Evolutionary conservation across 208 protist genomes (phyloP).

Genomic region (Wallacemonas rigidus): DNA sequence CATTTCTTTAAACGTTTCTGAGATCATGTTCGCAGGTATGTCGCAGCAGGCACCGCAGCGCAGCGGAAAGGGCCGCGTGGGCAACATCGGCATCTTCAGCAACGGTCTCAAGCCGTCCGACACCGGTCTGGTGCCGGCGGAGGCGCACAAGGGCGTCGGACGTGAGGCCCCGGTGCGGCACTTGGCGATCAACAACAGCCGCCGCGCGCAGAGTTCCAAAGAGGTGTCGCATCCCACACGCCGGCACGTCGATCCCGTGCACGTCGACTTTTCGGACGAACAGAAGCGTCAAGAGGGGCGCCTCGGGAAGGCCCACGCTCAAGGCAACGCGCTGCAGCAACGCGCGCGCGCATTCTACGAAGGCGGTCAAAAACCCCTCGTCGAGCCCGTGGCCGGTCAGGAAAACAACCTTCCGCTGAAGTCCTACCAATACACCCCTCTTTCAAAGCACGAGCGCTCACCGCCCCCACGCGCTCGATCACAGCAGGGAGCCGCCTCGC

Average conservation of each 20-base stretch:
- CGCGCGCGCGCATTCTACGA: constrained; percentile 37
- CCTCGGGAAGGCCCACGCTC: constrained; percentile 46
- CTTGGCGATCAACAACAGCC: constrained; percentile 6
- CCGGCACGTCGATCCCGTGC: constrained; percentile 59
- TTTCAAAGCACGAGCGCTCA: constrained; percentile 13
- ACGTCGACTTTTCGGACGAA: constrained; percentile 63
- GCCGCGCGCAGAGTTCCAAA: not conserved
- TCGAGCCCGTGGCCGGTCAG: constrained; percentile 27
- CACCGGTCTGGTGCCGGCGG: constrained; percentile 36
- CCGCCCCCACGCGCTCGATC: constrained; percentile 10
- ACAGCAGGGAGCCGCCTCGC: not conserved
- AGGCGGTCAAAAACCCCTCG: constrained; percentile 17
- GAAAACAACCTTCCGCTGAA: constrained; percentile 49
- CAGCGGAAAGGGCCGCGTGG: constrained; percentile 17
- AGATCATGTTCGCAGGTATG: constrained; percentile 10
- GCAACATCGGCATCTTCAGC: constrained; percentile 18
- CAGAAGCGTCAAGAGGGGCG: constrained; percentile 67
- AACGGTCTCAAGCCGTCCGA: constrained; percentile 25
- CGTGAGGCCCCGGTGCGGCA: constrained; percentile 6
- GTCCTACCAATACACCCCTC: constrained; percentile 55
- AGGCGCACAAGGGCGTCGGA: not conserved
- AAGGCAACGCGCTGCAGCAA: constrained; percentile 24
- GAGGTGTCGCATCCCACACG: constrained; percentile 15
- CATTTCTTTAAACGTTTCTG: too few relatives aligned
- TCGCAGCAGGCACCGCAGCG: constrained; percentile 9